Percentiles rank a stretch among this genome's conserved stretches.
Evolutionary conservation across 495 filamentous ascomycete species (phyloP).

Genomic region (Aspergillus sparsus): DNA sequence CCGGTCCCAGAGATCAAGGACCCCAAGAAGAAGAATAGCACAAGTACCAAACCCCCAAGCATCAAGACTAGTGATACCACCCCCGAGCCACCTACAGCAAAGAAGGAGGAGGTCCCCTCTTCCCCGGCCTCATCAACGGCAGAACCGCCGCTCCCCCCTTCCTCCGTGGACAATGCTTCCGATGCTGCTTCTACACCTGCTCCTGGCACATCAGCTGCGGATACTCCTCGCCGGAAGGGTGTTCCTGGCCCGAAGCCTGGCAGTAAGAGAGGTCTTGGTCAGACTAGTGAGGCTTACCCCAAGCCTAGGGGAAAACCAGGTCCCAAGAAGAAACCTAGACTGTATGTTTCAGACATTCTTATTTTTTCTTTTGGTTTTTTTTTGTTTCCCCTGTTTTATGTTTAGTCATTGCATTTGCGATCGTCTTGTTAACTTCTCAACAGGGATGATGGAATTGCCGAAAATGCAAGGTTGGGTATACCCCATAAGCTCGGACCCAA

Average conservation of each 20-base stretch:
- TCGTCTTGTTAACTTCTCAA: slow-evolving; percentile 23
- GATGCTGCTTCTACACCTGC: slow-evolving; percentile 56
- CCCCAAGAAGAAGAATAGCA: slow-evolving; percentile 29
- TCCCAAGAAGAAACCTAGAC: slow-evolving; percentile 89
- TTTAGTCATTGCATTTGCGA: neutral
- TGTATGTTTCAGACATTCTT: slow-evolving; percentile 63
- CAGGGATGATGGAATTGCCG: slow-evolving; percentile 63
- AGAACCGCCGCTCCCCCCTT: slow-evolving; percentile 53
- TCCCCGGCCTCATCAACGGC: slow-evolving; percentile 51
- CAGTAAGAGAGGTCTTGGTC: slow-evolving; percentile 59
- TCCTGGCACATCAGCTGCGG: slow-evolving; percentile 54
- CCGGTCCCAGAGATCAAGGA: slow-evolving; percentile 28
- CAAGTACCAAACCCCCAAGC: slow-evolving; percentile 21
- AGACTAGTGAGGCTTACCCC: slow-evolving; percentile 56
- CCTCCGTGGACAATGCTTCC: slow-evolving; percentile 54
- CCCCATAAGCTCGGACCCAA: slow-evolving; percentile 90
- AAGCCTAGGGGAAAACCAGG: slow-evolving; percentile 84
- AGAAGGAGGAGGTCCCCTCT: slow-evolving; percentile 45
- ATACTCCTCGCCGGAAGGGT: slow-evolving; percentile 57
- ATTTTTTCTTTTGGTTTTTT: neutral
- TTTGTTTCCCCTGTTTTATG: neutral
- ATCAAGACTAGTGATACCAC: slow-evolving; percentile 38
- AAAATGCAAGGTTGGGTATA: slow-evolving; percentile 45
- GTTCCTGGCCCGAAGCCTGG: slow-evolving; percentile 57
- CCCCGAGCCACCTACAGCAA: slow-evolving; percentile 38